A percentile compares a stretch with the other conserved stretches of the same genome.
Conservation (phyloP, 1,284 basidiomycete genomes). For the Bondarzewia mesenterica region DNA sequence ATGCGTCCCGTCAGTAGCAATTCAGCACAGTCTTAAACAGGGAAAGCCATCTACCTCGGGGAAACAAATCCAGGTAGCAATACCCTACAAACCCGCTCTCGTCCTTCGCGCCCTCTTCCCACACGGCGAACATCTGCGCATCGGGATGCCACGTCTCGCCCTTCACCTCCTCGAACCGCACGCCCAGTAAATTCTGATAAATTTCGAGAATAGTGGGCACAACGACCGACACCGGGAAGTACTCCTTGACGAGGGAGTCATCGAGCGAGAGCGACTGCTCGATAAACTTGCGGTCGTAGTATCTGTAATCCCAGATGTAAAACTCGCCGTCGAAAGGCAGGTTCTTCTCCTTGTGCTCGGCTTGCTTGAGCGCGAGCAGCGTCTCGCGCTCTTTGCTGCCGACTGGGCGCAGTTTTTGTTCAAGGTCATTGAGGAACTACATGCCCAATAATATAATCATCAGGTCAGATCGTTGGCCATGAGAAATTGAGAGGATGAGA, state of each 20-base stretch:
- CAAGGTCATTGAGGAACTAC: conserved; percentile 66
- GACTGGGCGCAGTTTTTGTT: conserved; percentile 65
- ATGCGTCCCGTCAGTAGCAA: too few relatives aligned
- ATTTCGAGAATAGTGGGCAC: conserved; percentile 74
- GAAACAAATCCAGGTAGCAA: conserved; percentile 83
- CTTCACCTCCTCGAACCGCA: conserved; percentile 61
- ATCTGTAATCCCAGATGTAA: conserved; percentile 39
- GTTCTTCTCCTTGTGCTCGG: conserved; percentile 53
- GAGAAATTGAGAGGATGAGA: not conserved
- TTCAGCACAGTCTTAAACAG: not conserved
- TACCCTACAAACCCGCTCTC: conserved; percentile 68
- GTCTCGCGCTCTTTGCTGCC: conserved; percentile 56
- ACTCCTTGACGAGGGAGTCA: conserved; percentile 73
- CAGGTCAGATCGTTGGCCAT: not conserved
- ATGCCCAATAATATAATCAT: not conserved
- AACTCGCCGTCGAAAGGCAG: conserved; percentile 61
- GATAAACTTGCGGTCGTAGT: conserved; percentile 65
- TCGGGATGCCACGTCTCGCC: conserved; percentile 68
- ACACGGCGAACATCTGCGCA: conserved; percentile 73
- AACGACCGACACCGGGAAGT: conserved; percentile 77
- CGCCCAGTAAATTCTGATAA: conserved; percentile 73
- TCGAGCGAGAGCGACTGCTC: conserved; percentile 63
- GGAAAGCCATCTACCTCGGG: conserved; percentile 47
- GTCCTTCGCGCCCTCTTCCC: conserved; percentile 68
- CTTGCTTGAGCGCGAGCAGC: conserved; percentile 65